These are phyloP conservation scores for Fusarium coicis DNA, from an alignment of 2,329 filamentous ascomycete genomes.

Conservation along the genomic window DNA sequence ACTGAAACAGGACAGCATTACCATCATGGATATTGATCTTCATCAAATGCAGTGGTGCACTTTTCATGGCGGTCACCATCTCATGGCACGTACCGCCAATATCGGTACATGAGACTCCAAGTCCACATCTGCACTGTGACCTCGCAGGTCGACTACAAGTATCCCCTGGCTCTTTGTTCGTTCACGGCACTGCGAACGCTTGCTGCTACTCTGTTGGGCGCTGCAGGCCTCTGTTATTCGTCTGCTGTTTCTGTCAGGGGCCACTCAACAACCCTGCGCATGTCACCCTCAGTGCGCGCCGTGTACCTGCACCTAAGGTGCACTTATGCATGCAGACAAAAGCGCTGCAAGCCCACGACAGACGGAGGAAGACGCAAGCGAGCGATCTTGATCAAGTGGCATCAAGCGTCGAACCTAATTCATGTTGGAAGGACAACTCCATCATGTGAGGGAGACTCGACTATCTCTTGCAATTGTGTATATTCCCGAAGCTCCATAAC, in stretches of 20 bases:
- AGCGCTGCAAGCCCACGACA: slow-evolving; percentile 26
- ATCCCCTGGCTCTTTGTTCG: slow-evolving; percentile 28
- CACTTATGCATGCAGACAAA: slow-evolving; percentile 40
- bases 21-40: slow-evolving; percentile 37
- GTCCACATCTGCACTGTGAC: slow-evolving; percentile 35
- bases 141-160: slow-evolving; percentile 4
- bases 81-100: slow-evolving; percentile 23
- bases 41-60: slow-evolving; percentile 23
- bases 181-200: slow-evolving; percentile 25
- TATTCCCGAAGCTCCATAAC: not conserved
- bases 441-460: not conserved
- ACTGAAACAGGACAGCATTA: slow-evolving; percentile 35
- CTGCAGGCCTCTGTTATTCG: slow-evolving; percentile 32
- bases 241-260: slow-evolving; percentile 35
- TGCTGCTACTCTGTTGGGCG: slow-evolving; percentile 25
- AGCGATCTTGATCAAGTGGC: slow-evolving; percentile 10
- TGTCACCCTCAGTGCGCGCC: slow-evolving; percentile 28
- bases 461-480: not conserved
- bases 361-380: slow-evolving; percentile 23
- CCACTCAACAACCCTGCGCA: slow-evolving; percentile 25
- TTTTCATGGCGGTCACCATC: slow-evolving; percentile 37
- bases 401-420: not conserved
- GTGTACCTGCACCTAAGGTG: slow-evolving; percentile 43
- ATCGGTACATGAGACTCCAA: slow-evolving; percentile 27
- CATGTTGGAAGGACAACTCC: slow-evolving; percentile 14